Percentiles rank a stretch among this genome's conserved stretches.
These are phyloP conservation scores for Ophiostoma quercus DNA, from an alignment of 2,329 filamentous ascomycete species.

Conservation along the genomic window DNA sequence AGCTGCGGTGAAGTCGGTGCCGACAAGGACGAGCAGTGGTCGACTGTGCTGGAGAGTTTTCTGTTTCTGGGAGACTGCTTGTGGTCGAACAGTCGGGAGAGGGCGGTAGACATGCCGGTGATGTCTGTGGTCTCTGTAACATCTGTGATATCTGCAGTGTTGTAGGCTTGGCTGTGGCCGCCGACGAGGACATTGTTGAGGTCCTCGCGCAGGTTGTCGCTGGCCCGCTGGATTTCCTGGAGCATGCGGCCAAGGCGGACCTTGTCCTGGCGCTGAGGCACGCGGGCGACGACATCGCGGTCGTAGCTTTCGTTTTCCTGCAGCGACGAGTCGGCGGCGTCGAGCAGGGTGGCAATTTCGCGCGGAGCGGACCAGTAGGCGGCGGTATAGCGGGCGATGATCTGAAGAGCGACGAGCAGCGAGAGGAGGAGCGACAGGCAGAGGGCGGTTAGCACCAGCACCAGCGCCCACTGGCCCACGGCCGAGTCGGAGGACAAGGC, in stretches of 20 bases:
- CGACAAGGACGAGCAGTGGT: background rate
- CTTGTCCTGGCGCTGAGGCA: conserved; percentile 58
- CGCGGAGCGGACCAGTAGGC: conserved; percentile 55
- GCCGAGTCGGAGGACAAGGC: conserved; percentile 49
- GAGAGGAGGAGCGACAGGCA: conserved; percentile 52
- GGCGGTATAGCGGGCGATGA: conserved; percentile 47
- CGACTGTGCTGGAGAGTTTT: background rate
- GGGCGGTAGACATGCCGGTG: background rate
- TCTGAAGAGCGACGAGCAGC: conserved; percentile 50
- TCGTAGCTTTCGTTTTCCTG: conserved; percentile 61
- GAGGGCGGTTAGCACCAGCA: conserved; percentile 55
- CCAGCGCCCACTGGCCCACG: conserved; percentile 52
- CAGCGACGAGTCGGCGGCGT: conserved; percentile 57
- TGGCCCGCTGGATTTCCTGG: conserved; percentile 56
- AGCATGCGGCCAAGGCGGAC: conserved; percentile 53
- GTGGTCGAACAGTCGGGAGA: background rate
- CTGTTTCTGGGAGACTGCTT: background rate
- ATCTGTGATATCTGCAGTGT: background rate
- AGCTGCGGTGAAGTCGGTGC: conserved; percentile 32
- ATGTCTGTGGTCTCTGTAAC: background rate
- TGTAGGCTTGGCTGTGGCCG: conserved; percentile 34
- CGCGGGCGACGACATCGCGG: conserved; percentile 52
- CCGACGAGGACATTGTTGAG: conserved; percentile 47
- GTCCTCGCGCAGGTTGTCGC: conserved; percentile 58
- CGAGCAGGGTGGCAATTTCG: conserved; percentile 54